A percentile compares a stretch with the other conserved stretches of the same genome.
Evolutionary conservation across 78 protist species (phyloP).

Genomic region (Chrysochromulina parva): DNA sequence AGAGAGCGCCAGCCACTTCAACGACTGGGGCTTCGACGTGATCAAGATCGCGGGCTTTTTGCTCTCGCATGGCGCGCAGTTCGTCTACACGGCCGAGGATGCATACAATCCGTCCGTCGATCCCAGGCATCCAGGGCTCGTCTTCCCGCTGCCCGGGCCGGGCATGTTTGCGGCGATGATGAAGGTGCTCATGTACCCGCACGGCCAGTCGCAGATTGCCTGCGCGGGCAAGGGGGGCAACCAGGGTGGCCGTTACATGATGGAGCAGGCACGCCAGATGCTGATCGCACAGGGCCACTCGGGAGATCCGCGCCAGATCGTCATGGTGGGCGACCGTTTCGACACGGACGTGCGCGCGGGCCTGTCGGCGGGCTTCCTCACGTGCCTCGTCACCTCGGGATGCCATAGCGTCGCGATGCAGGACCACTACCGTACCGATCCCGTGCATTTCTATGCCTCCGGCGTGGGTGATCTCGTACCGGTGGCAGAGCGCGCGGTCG

Average conservation of each 20-base stretch:
- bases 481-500: too few species aligned
- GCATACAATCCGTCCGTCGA: not conserved
- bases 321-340: not conserved
- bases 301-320: not conserved
- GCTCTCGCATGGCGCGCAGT: not conserved
- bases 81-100: constrained; percentile 7
- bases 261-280: not conserved
- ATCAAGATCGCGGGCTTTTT: not conserved
- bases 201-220: not conserved
- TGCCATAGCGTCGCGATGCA: not conserved
- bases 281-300: not conserved
- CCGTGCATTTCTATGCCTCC: too few species aligned
- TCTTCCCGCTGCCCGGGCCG: not conserved
- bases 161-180: not conserved
- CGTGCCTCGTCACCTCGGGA: constrained; percentile 11
- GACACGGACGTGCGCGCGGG: constrained; percentile 23
- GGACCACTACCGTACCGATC: not conserved
- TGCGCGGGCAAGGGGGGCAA: not conserved
- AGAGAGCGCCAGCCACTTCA: not conserved
- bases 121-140: too few species aligned
- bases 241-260: not conserved
- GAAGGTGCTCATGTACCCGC: not conserved
- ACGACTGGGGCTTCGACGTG: not conserved
- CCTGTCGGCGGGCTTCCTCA: not conserved
- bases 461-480: too few species aligned